These are phyloP conservation scores for Puccinia coronata DNA, from an alignment of 1,284 basidiomycete genomes.

Conservation along the genomic window DNA sequence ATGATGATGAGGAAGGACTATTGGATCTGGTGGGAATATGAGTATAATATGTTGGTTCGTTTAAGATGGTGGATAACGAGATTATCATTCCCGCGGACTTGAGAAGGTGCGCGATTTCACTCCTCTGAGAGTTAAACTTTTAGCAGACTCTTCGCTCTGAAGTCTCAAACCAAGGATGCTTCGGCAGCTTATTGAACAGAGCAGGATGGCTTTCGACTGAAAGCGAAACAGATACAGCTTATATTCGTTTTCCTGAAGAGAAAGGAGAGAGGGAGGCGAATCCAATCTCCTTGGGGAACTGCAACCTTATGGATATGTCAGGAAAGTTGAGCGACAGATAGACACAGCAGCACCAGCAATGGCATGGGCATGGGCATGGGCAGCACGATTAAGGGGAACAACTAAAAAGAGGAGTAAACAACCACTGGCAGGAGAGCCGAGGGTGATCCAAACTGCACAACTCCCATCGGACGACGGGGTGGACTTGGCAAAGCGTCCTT, in stretches of 20 bases:
- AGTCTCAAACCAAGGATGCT: neutral
- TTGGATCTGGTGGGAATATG: neutral
- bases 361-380: too few relatives aligned
- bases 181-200: neutral
- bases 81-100: too few relatives aligned
- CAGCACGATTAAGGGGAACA: neutral
- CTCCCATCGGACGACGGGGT: neutral
- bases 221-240: neutral
- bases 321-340: neutral
- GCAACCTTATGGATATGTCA: neutral
- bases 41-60: neutral
- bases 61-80: neutral
- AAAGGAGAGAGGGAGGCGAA: neutral
- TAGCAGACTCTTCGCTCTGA: neutral
- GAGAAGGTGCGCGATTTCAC: neutral
- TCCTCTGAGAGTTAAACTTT: neutral
- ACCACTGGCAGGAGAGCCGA: too few relatives aligned
- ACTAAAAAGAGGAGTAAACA: constrained; percentile 10
- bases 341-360: too few relatives aligned
- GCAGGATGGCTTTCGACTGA: neutral
- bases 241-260: neutral
- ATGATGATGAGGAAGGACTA: neutral
- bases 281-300: neutral
- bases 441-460: neutral
- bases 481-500: neutral